Conservation (phyloP, 306 rosid species). For the Heteromeles arbutifolia region DNA sequence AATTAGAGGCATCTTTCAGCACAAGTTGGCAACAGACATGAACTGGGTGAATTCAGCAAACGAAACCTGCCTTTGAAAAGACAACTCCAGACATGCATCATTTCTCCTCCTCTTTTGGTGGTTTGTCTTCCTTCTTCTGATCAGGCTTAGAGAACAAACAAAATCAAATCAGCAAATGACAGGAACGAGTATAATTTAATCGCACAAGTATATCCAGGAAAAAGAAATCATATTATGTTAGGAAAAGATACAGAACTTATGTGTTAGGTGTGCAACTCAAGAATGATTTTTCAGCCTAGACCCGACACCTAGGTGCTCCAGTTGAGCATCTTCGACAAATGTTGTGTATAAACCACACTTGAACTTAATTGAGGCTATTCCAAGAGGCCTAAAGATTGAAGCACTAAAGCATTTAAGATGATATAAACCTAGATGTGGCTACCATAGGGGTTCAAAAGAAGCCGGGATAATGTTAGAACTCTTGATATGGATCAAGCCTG, state of each 20-base stretch:
- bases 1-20: conserved; percentile 6
- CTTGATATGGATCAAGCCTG: not conserved
- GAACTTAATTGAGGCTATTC: not conserved
- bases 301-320: not conserved
- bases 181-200: not conserved
- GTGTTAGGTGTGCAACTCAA: not conserved
- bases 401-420: not conserved
- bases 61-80: conserved; percentile 13
- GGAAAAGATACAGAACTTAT: not conserved
- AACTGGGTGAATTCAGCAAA: conserved; percentile 10
- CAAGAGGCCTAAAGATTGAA: not conserved
- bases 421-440: not conserved
- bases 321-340: not conserved
- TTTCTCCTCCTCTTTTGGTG: conserved; percentile 59
- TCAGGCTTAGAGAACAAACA: conserved; percentile 31
- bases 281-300: not conserved
- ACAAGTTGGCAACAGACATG: not conserved
- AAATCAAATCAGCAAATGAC: conserved; percentile 16
- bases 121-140: conserved; percentile 67
- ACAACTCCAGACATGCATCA: conserved; percentile 22
- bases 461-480: not conserved
- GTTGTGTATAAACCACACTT: not conserved
- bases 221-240: not conserved
- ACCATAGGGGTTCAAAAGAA: not conserved
- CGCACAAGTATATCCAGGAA: not conserved